Conservation (phyloP, 352 stramenopile genomes). For the Plasmopara viticola region DNA sequence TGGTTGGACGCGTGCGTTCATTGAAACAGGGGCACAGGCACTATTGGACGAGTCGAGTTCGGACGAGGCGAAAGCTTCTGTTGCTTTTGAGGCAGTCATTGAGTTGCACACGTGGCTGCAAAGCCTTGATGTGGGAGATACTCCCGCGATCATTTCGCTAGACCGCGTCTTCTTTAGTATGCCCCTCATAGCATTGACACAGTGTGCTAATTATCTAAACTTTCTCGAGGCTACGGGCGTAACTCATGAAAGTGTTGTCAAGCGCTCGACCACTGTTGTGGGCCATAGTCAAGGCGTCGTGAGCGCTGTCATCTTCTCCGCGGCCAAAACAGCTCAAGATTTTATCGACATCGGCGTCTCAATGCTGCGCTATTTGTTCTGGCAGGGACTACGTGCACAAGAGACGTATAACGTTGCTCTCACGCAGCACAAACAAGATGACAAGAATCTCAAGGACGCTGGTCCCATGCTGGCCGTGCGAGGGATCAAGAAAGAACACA, state of each 20-base stretch:
- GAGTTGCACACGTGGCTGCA: slow-evolving; percentile 56
- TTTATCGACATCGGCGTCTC: slow-evolving; percentile 40
- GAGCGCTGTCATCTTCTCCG: slow-evolving; percentile 58
- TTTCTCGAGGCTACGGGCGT: slow-evolving; percentile 49
- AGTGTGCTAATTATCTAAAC: slow-evolving; percentile 70
- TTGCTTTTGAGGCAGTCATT: slow-evolving; percentile 41
- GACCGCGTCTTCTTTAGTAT: slow-evolving; percentile 68
- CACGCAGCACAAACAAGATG: slow-evolving; percentile 25
- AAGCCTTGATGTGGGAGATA: slow-evolving; percentile 17
- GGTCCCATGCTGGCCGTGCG: slow-evolving; percentile 70
- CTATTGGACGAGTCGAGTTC: slow-evolving; percentile 46
- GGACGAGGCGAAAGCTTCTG: slow-evolving; percentile 31
- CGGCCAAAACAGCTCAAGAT: slow-evolving; percentile 42
- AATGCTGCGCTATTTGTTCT: slow-evolving; percentile 77
- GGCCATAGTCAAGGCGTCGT: slow-evolving; percentile 82
- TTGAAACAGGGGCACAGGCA: slow-evolving; percentile 37
- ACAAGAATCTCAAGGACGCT: slow-evolving; percentile 25
- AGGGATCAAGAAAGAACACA: slow-evolving; percentile 45
- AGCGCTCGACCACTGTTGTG: slow-evolving; percentile 33
- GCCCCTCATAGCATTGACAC: slow-evolving; percentile 66
- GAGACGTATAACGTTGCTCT: slow-evolving; percentile 37
- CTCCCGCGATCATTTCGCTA: slow-evolving; percentile 8
- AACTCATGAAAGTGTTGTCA: slow-evolving; percentile 53
- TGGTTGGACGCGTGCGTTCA: slow-evolving; percentile 29
- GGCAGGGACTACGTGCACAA: slow-evolving; percentile 68